Percentiles rank a stretch among this genome's conserved stretches.
phyloP scores from a whole-genome alignment of 2,329 filamentous ascomycete species.

The Sphaerulina musiva region DNA sequence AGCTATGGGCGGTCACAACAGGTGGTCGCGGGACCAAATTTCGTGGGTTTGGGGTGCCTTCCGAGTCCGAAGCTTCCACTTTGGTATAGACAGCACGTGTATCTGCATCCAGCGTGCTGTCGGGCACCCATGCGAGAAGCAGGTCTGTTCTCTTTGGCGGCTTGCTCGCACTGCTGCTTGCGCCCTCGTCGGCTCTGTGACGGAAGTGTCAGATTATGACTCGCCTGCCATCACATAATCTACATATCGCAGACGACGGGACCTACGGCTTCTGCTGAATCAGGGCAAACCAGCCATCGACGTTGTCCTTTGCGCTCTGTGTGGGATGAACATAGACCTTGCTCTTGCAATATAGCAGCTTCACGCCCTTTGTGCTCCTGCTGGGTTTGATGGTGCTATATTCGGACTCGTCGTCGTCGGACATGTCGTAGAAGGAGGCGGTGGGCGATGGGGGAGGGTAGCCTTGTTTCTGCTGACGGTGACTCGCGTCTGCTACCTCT shows the following conservation, averaged over 20 bases:
- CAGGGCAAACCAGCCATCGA: slow-evolving; percentile 85
- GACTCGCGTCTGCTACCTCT: slow-evolving; percentile 1
- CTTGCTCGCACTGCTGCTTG: slow-evolving; percentile 26
- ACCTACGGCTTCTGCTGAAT: slow-evolving; percentile 70
- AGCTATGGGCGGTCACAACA: slow-evolving; percentile 68
- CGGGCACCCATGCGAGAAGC: slow-evolving; percentile 87
- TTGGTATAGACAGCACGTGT: slow-evolving; percentile 81
- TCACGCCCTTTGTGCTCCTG: slow-evolving; percentile 63
- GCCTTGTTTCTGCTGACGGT: too few species aligned
- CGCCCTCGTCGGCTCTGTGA: background rate
- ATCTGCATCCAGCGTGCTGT: slow-evolving; percentile 71
- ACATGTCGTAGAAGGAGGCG: slow-evolving; percentile 89
- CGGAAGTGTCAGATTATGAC: too few species aligned
- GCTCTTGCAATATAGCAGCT: slow-evolving; percentile 92
- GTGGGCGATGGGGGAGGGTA: slow-evolving; percentile 59
- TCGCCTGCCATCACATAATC: background rate
- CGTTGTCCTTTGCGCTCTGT: slow-evolving; percentile 89
- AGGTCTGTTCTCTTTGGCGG: slow-evolving; percentile 58
- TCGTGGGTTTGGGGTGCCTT: slow-evolving; percentile 74
- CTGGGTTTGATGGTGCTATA: slow-evolving; percentile 89
- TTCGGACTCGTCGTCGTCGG: slow-evolving; percentile 89
- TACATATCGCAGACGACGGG: too few species aligned
- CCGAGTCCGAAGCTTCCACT: slow-evolving; percentile 77
- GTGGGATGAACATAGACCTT: slow-evolving; percentile 98
- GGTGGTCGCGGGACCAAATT: slow-evolving; percentile 90